Evolutionary conservation across 495 filamentous ascomycete genomes (phyloP), one percentile per base, ranked within the genome.

Genomic region (Jackrogersella multiformis): DNA sequence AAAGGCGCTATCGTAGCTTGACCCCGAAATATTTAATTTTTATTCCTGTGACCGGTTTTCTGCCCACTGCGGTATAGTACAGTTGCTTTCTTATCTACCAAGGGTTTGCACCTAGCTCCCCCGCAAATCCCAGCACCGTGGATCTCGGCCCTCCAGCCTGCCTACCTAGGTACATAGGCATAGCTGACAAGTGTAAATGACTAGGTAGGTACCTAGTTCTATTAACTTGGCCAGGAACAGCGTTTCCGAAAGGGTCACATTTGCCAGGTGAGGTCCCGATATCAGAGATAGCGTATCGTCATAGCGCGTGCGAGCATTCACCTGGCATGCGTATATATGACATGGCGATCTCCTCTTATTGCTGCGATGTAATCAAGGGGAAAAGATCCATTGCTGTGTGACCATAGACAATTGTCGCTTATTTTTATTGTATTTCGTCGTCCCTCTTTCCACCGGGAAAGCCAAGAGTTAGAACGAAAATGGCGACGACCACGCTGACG

Each of bases 91-190:
- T 59, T 61, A 56, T 56, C 55, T 62, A n/a, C 56, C 8, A 38
- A 32, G 13, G 16, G 16, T 5, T 39, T 49, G 28, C 34, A 44
- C 9, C 10, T n/a, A n/a, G n/a, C 30, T 60, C 42, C 59, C 59
- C 59, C 59, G 53, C 58, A 68, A 63, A 68, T 68, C 38, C 66
- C 66, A 41, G 48, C 54, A 46, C 55, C 59, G 46, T 59, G 66
- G 66, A 59, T 59, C 59, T 26, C 13, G 23, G 45, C 7, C 45
- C 44, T 30, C 54, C 21, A 39, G 54, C 16, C 59, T 44, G 41
- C 41, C n/a, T n/a, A n/a, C n/a, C n/a, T n/a, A n/a, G 23, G 59
- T 56, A 55, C 44, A 64, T 64, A 64, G 20, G n/a, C 30, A 44
- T 53, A 12, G 16, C 55, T 26, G 41, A 15, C 39, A n/a, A n/a